A percentile compares a stretch with the other conserved stretches of the same genome.
phyloP scores from a whole-genome alignment of 768 basidiomycete species.

The Heimioporus sp. region DNA sequence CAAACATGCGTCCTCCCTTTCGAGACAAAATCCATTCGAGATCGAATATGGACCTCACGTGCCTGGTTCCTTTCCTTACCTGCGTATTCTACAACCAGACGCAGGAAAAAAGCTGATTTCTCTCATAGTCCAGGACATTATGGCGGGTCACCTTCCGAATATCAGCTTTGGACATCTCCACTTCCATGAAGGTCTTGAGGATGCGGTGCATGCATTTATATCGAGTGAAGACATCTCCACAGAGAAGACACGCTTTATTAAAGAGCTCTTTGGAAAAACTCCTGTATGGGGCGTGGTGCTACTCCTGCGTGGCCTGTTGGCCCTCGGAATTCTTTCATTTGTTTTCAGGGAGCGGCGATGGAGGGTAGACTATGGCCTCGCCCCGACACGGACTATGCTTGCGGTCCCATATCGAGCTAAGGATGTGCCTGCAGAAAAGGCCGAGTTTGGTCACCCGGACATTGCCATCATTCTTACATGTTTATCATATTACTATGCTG shows the following conservation, averaged over 20 bases:
- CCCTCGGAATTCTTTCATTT: constrained; percentile 17
- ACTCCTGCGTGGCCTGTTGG: constrained; percentile 32
- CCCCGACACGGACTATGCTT: constrained; percentile 10
- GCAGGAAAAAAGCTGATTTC: constrained; percentile 6
- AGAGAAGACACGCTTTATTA: not conserved
- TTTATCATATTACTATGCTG: constrained; percentile 24
- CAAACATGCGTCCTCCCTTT: constrained; percentile 5
- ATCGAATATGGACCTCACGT: constrained; percentile 9
- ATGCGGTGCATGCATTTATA: constrained; percentile 15
- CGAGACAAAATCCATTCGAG: not conserved
- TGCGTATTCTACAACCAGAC: constrained; percentile 11
- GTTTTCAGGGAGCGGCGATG: constrained; percentile 23
- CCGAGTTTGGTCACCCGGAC: constrained; percentile 30
- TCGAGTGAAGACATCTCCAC: constrained; percentile 1
- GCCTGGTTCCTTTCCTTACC: constrained; percentile 6
- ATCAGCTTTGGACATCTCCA: constrained; percentile 1
- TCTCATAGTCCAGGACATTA: constrained; percentile 7
- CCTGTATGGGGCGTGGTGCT: constrained; percentile 19
- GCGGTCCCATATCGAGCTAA: constrained; percentile 30
- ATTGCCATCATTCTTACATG: constrained; percentile 13
- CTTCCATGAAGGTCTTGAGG: not conserved
- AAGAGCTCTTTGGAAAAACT: not conserved
- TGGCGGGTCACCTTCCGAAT: constrained; percentile 6
- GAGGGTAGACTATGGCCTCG: constrained; percentile 26
- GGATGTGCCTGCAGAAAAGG: constrained; percentile 19